Evolutionary conservation across 176 grass and related monocot genomes (phyloP).

Genomic region (Carex kokanica): DNA sequence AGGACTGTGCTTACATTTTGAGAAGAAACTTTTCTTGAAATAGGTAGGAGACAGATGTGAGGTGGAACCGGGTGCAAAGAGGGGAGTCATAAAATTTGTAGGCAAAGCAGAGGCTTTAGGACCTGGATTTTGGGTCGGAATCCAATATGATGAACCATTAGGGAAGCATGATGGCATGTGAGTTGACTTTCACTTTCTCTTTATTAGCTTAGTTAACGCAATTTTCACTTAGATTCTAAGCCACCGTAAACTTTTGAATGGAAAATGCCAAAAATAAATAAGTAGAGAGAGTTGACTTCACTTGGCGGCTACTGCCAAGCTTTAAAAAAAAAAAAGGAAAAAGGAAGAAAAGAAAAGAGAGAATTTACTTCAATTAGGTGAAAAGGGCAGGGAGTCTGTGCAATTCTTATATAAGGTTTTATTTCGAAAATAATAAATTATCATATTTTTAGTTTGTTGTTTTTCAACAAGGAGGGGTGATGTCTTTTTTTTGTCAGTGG

Average conservation of each 20-base stretch:
- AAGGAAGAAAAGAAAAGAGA: neutral
- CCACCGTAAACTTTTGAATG: neutral
- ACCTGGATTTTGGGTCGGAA: constrained; percentile 77
- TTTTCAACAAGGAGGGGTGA: neutral
- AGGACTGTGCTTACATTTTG: neutral
- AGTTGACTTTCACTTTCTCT: constrained; percentile 33
- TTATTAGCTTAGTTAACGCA: neutral
- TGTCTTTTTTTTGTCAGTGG: neutral
- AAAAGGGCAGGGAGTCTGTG: neutral
- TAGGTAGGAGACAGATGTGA: constrained; percentile 91
- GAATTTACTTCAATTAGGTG: neutral
- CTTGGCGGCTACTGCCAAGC: too few relatives aligned
- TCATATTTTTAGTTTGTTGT: neutral
- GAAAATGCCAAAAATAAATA: neutral
- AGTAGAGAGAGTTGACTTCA: neutral
- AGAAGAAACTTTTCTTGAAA: constrained; percentile 17
- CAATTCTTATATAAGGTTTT: neutral
- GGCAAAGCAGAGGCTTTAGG: constrained; percentile 74
- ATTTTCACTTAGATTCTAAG: neutral
- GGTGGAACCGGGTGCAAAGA: constrained; percentile 86
- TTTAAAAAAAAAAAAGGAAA: too few relatives aligned
- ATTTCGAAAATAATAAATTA: neutral
- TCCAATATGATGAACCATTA: constrained; percentile 94
- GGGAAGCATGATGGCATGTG: constrained; percentile 96
- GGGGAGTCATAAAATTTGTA: constrained; percentile 79